Base-by-base conservation (phyloP, 1,284 basidiomycete species). In the Austroboletus novae-zelandiae region DNA sequence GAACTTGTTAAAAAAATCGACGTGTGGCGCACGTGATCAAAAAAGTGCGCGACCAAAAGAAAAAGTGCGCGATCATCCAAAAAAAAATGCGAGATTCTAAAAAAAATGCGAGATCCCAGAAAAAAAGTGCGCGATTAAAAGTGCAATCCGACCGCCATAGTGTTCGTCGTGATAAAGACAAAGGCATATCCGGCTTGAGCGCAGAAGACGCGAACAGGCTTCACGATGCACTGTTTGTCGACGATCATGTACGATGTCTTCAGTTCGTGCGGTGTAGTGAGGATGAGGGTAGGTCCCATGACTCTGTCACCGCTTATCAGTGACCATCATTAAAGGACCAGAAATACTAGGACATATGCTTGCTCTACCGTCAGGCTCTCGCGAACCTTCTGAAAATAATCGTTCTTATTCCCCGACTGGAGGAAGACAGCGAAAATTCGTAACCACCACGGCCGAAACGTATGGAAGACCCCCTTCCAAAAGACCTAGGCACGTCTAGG, bases 211-310 rank as follows among this genome's bases (percentile, higher is more conserved):
- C 50, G 1, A 29, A 50, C 34, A 48, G 32, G 9, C 20, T 54
- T 6, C 37, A 53, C 27, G 15, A 17, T 32, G 41, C 51, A 3
- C 45, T 54, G 14, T 54, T 48, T 14, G 5, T 4, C 8, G 37
- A 48, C 15, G 30, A 34, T n/a, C 20, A 23, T 4, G 20, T 23
- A 23, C 13, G 13, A 2, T 45, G 42, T 0, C 3, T 54, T n/a
- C 51, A 4, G 14, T 54, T 54, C 14, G 41, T 43, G 23, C 35
- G 8, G 3, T 1, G 35, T 3, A 31, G 7, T 2, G 30, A 37
- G 1, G 39, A 34, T 50, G 17, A 42, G 40, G 36, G 7, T 23
- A 14, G 6, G 11, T 25, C 6, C 8, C 20, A 40, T 14, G 10
- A 40, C 23, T 25, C 9, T 13, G 25, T 27, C 13, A 15, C 4